phyloP scores from a whole-genome alignment of 2,329 filamentous ascomycete genomes.

The Colletotrichum tofieldiae region DNA sequence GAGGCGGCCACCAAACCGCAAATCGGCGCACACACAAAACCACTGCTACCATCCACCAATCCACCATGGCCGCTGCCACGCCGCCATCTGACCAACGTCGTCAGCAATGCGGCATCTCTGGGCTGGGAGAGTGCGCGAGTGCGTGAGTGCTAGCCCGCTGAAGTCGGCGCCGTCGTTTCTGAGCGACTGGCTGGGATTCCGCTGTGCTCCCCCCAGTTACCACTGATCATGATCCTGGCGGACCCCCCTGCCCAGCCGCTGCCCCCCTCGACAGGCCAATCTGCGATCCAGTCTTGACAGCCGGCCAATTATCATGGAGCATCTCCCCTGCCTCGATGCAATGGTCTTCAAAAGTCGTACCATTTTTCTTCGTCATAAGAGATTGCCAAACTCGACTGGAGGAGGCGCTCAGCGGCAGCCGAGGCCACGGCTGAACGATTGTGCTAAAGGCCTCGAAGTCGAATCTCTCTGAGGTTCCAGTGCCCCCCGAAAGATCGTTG shows the following conservation, averaged over 20 bases:
- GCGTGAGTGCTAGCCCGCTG: conserved; percentile 1
- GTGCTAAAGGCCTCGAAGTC: background rate
- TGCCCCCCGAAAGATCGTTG: background rate
- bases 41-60: background rate
- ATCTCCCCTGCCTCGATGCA: conserved; percentile 38
- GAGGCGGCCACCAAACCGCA: background rate
- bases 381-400: conserved; percentile 40
- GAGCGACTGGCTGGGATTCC: conserved; percentile 24
- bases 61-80: conserved; percentile 16
- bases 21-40: background rate
- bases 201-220: conserved; percentile 3
- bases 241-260: conserved; percentile 37
- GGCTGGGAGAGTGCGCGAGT: conserved; percentile 9
- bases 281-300: conserved; percentile 46
- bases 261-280: conserved; percentile 41
- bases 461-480: background rate
- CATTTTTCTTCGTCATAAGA: conserved; percentile 44
- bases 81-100: conserved; percentile 3
- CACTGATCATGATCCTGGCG: conserved; percentile 28
- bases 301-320: conserved; percentile 44
- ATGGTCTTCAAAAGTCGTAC: conserved; percentile 45
- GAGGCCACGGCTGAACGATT: conserved; percentile 25
- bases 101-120: background rate
- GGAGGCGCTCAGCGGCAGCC: conserved; percentile 32
- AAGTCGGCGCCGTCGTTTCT: conserved; percentile 12